Percentiles rank a stretch among this genome's conserved stretches.
These are phyloP conservation scores for Hortaea sp. DNA, from an alignment of 2,329 filamentous ascomycete species.

Conservation along the genomic window DNA sequence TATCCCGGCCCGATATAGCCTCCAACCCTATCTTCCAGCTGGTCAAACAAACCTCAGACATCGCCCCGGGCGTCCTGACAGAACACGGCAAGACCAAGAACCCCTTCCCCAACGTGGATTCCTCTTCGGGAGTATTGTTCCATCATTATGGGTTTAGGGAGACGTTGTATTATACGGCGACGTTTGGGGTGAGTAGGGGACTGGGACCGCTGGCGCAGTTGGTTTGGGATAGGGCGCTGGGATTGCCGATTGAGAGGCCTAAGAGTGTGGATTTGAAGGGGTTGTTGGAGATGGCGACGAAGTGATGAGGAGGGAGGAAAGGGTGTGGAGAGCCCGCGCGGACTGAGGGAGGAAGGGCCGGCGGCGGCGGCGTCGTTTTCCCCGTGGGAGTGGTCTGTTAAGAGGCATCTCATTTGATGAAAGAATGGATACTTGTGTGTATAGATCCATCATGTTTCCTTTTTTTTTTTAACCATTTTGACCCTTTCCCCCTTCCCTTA, in stretches of 20 bases:
- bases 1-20: constrained; percentile 72
- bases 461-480: too few relatives aligned
- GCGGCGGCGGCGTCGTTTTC: too few relatives aligned
- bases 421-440: too few relatives aligned
- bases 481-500: too few relatives aligned
- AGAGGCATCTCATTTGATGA: too few relatives aligned
- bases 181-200: constrained; percentile 58
- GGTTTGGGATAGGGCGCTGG: constrained; percentile 90
- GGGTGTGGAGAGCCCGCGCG: too few relatives aligned
- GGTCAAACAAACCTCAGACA: constrained; percentile 83
- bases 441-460: too few relatives aligned
- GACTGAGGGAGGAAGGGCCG: too few relatives aligned
- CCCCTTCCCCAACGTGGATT: constrained; percentile 91
- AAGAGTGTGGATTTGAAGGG: constrained; percentile 95
- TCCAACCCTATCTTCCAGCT: constrained; percentile 85
- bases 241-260: constrained; percentile 89
- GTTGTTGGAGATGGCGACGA: constrained; percentile 41
- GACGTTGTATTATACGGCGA: constrained; percentile 82
- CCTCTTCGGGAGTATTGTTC: constrained; percentile 86
- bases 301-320: not conserved
- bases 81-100: constrained; percentile 71
- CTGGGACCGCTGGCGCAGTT: constrained; percentile 87
- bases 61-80: constrained; percentile 81
- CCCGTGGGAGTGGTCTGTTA: too few relatives aligned
- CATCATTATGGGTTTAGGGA: constrained; percentile 97